These are phyloP conservation scores for Clitopilus hobsonii DNA, from an alignment of 768 basidiomycete species.

Conservation along the genomic window DNA sequence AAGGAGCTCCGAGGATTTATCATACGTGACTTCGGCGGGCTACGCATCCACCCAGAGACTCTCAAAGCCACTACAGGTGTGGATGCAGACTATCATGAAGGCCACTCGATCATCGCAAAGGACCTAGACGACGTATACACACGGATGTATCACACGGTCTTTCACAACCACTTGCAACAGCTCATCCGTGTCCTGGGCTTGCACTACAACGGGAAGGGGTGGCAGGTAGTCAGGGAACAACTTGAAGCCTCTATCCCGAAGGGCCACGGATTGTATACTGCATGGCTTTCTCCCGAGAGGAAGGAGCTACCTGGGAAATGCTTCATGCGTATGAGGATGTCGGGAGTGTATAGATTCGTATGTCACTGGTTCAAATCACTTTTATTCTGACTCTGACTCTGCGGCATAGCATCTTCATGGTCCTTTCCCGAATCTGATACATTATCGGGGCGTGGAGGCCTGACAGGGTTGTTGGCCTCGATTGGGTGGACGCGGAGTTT, in stretches of 20 bases:
- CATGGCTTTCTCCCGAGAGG: conserved; percentile 45
- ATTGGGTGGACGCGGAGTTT: conserved; percentile 4
- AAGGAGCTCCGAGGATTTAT: conserved; percentile 50
- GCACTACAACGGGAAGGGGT: conserved; percentile 53
- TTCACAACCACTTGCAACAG: conserved; percentile 58
- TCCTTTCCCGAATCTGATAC: conserved; percentile 52
- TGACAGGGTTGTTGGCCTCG: background rate
- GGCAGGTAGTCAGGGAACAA: conserved; percentile 43
- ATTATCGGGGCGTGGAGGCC: conserved; percentile 34
- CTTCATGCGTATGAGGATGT: conserved; percentile 54
- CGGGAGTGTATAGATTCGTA: conserved; percentile 51
- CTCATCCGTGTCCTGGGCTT: conserved; percentile 53
- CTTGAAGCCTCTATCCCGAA: conserved; percentile 38
- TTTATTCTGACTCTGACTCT: background rate
- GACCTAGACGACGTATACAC: conserved; percentile 53
- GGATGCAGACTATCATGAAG: conserved; percentile 39
- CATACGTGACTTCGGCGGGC: conserved; percentile 54
- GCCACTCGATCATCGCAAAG: conserved; percentile 45
- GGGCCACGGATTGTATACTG: conserved; percentile 40
- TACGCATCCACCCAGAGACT: conserved; percentile 48
- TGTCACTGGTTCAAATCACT: conserved; percentile 17
- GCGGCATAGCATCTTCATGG: conserved; percentile 46
- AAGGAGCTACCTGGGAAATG: conserved; percentile 51
- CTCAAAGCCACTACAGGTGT: conserved; percentile 46
- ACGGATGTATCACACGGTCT: conserved; percentile 52